A percentile compares a stretch with the other conserved stretches of the same genome.
phyloP scores from a whole-genome alignment of 2,329 filamentous ascomycete genomes.

The Aquanectria penicillioides region DNA sequence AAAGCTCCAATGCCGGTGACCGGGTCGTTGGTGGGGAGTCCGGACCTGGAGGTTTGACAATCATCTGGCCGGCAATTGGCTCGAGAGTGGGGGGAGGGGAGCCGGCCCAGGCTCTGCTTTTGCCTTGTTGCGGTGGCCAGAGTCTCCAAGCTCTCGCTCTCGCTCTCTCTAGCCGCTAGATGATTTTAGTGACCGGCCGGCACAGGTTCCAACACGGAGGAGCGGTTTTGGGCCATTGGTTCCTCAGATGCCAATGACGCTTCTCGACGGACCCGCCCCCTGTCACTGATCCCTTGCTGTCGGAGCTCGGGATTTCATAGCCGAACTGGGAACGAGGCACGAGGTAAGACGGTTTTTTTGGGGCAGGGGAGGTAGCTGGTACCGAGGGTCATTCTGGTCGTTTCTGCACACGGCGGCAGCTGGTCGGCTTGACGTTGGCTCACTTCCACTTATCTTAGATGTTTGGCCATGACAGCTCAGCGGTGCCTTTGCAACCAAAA shows the following conservation, averaged over 20 bases:
- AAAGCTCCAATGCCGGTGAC: slow-evolving; percentile 23
- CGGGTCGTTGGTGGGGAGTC: slow-evolving; percentile 22
- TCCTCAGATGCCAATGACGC: slow-evolving; percentile 7
- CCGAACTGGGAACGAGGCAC: slow-evolving; percentile 27
- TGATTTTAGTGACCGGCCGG: too few relatives aligned
- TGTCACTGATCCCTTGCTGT: slow-evolving; percentile 5
- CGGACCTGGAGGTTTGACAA: slow-evolving; percentile 30
- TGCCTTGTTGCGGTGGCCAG: slow-evolving; percentile 1
- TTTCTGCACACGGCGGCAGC: slow-evolving; percentile 18
- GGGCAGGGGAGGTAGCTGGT: slow-evolving; percentile 5
- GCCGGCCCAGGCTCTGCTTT: not conserved
- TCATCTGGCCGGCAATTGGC: slow-evolving; percentile 38
- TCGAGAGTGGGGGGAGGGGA: slow-evolving; percentile 11
- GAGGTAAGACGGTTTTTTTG: slow-evolving; percentile 9
- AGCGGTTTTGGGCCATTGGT: too few relatives aligned
- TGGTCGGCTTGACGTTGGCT: slow-evolving; percentile 28
- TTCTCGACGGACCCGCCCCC: not conserved
- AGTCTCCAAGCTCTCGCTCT: not conserved
- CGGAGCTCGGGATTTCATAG: slow-evolving; percentile 38
- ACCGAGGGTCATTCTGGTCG: slow-evolving; percentile 39
- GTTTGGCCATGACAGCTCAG: too few relatives aligned
- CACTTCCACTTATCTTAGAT: too few relatives aligned
- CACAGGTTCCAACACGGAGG: slow-evolving; percentile 11
- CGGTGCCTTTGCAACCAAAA: too few relatives aligned
- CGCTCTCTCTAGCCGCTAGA: slow-evolving; percentile 3